Base-by-base conservation (phyloP, 257 asterid species). In the Penstemon barbatus region DNA sequence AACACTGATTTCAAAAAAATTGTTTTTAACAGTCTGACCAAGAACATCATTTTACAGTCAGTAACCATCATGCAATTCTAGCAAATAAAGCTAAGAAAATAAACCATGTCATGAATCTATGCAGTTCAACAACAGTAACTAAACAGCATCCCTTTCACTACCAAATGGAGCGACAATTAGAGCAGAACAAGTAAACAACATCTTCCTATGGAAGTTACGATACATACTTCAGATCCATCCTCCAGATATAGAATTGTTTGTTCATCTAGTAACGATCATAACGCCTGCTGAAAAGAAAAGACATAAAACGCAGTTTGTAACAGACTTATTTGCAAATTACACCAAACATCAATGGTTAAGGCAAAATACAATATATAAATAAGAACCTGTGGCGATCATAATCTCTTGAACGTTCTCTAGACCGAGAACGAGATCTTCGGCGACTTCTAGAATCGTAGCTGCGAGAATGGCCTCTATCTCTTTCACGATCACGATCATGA, bases 401-500 rank as follows among this genome's bases (percentile, higher is more conserved):
- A 79, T 90, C 98, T 69, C 97, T 85, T 51, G 96, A 80, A 52
- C 89, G 96, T 57, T 88, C 98, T 66, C 43, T 83, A 12, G 97
- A 92, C 11, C 95, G 83, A 37, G 99, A 93, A 42, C 99, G 95
- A 36, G 99, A 93, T 74, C 96, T 77, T 48, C 90, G 84, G 75
- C 74, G 92, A 82, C 86, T 80, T 76, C 97, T 86, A 7, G 94
- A 84, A 75, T 92, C 95, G 70, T 84, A 79, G 84, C 81, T 76
- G 58, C 92, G 96, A 54, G 96, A 66, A 68, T 55, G 81, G 8
- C 85, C 95, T 63, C 92, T 80, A 41, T 91, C 92, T 61, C 92
- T 84, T 13, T 71, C 94, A 73, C 89, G 90, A 33, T 83, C 88
- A 25, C 33, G 33, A 25, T 25, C 33, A 67, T 66, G 37, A 44